Base-by-base conservation (phyloP, 108 stramenopile species). In the Cyclotella sp. region DNA sequence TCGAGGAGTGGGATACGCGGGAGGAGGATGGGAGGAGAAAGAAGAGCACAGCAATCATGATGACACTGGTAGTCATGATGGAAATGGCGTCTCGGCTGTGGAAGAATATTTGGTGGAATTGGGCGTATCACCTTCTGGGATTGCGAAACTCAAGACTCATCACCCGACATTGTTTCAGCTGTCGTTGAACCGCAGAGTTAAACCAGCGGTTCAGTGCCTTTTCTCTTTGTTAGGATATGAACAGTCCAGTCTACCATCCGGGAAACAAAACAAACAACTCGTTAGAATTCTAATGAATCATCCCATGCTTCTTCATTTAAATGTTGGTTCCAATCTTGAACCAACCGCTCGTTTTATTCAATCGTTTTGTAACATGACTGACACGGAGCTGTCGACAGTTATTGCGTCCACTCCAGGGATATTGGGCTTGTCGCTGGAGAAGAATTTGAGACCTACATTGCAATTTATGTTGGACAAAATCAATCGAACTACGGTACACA, bases 121-220 rank as follows among this genome's bases (percentile, higher is more conserved):
- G 10, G 81, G 77, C 12, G 26, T 92, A 13, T 68, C 77, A 0
- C 22, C 47, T n/a, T 72, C 61, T 12, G 68, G 67, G 0, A 70
- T 91, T 27, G 22, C 71, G 12, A 80, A 77, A 66, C 64, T 95
- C 44, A 87, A 89, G 67, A 75, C 54, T 27, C 68, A 73, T 44
- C 68, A 78, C 40, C 91, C 94, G 14, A 84, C 83, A 15, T 21
- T 91, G 16, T 95, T 92, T 73, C 88, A 92, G 55, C 21, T 83
- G 19, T 76, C 85, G 19, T 29, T 89, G 19, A 30, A 53, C 26
- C n/a, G 61, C 13, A 83, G 78, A 53, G 72, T 95, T 8, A 52
- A 79, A 13, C 82, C 82, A 9, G 76, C 74, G 9, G 65, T 85
- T 26, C 29, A 80, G 12, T 91, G 77, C 68, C 63, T 92, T 26